Percentiles rank a stretch among this genome's conserved stretches.
phyloP scores from a whole-genome alignment of 345 rosid genomes.

The Heritiera littoralis region DNA sequence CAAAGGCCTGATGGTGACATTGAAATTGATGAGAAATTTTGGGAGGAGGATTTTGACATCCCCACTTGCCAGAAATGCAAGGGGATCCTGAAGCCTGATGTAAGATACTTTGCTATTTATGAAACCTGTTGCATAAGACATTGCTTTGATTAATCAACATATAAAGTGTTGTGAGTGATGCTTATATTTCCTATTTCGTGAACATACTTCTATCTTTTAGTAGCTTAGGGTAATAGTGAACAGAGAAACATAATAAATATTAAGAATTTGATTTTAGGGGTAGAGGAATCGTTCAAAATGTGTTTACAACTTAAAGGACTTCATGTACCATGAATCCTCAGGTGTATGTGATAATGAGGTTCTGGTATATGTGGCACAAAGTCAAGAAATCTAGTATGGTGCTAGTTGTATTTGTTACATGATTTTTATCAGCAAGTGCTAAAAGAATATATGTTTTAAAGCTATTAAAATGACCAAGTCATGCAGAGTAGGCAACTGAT shows the following conservation, averaged over 20 bases:
- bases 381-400: neutral
- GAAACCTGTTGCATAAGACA: neutral
- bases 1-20: conserved; percentile 97
- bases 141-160: neutral
- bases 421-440: neutral
- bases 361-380: neutral
- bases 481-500: neutral
- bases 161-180: neutral
- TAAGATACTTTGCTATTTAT: conserved; percentile 35
- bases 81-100: conserved; percentile 89
- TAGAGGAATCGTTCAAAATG: neutral
- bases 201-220: neutral
- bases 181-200: neutral
- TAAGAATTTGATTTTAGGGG: neutral
- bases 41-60: conserved; percentile 84
- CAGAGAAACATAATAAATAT: conserved; percentile 5
- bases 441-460: neutral
- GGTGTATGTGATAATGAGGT: neutral
- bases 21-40: conserved; percentile 91
- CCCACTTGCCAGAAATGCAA: conserved; percentile 79
- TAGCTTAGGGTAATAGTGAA: neutral
- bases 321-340: neutral
- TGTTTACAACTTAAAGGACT: neutral
- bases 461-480: neutral
- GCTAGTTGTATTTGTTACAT: neutral